phyloP scores from a whole-genome alignment of 148 eudicot species.

The Vaccinium vitisidaea region DNA sequence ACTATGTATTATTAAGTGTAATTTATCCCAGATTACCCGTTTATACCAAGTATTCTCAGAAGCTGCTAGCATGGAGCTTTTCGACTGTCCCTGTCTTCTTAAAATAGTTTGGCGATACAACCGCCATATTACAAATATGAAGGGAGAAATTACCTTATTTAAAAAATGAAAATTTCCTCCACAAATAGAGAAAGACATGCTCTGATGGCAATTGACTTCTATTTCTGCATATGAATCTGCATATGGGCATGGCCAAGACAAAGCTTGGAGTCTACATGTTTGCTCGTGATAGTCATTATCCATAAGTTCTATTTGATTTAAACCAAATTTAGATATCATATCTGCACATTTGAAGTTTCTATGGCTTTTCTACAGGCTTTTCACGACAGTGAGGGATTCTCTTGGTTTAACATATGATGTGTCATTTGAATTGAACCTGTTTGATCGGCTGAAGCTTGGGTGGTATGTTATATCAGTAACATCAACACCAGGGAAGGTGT shows the following conservation, averaged over 20 bases:
- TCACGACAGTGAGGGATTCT: constrained; percentile 95
- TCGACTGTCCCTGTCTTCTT: no score
- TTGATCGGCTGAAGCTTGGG: constrained; percentile 90
- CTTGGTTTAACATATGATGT: constrained; percentile 97
- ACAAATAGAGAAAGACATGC: no score
- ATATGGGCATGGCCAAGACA: background rate
- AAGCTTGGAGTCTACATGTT: background rate
- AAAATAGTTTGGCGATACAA: no score
- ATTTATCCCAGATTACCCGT: no score
- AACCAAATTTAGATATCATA: background rate
- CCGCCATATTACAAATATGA: no score
- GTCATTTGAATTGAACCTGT: constrained; percentile 85
- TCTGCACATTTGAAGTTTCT: constrained; percentile 8
- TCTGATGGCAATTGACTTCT: no score
- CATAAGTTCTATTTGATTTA: background rate
- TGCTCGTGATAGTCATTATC: background rate
- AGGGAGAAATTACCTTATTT: no score
- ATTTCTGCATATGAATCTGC: no score
- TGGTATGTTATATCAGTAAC: constrained; percentile 99
- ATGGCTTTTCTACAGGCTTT: constrained; percentile 59
- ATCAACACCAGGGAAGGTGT: constrained; percentile 94
- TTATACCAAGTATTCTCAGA: no score
- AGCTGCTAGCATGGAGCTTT: no score
- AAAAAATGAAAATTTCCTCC: no score
- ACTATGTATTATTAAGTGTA: no score